Conservation (phyloP, 1,139 yeast genomes). For the Kodamaea ohmeri region DNA sequence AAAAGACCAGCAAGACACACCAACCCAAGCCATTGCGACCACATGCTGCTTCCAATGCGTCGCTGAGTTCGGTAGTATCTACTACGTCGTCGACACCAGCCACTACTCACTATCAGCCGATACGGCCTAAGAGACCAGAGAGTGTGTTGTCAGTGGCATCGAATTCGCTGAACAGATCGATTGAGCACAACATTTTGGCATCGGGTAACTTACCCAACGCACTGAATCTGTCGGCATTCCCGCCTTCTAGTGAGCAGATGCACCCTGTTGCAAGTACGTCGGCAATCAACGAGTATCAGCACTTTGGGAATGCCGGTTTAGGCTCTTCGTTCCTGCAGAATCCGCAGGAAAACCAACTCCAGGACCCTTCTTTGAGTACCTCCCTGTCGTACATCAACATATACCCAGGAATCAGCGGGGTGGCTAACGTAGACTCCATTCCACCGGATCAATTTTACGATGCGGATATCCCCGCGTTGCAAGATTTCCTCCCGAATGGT, state of each 20-base stretch:
- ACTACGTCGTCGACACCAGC: slow-evolving; percentile 3
- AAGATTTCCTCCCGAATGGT: slow-evolving; percentile 12
- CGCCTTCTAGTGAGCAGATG: slow-evolving; percentile 20
- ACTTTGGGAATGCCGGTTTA: slow-evolving; percentile 19
- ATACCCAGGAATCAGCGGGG: slow-evolving; percentile 8
- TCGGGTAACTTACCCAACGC: slow-evolving; percentile 25
- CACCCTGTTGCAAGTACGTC: not conserved
- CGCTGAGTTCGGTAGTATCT: slow-evolving; percentile 19
- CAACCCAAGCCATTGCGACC: slow-evolving; percentile 24
- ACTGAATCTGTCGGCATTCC: slow-evolving; percentile 30
- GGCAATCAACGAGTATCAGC: slow-evolving; percentile 11
- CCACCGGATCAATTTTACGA: slow-evolving; percentile 17
- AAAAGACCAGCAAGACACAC: slow-evolving; percentile 14
- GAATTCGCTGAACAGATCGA: slow-evolving; percentile 31
- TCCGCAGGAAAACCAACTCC: slow-evolving; percentile 2
- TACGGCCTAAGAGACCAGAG: slow-evolving; percentile 41
- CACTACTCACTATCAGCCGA: slow-evolving; percentile 23
- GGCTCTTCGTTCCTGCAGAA: slow-evolving; percentile 10
- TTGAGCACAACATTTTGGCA: slow-evolving; percentile 16
- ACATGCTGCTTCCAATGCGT: slow-evolving; percentile 14
- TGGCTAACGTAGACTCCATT: slow-evolving; percentile 9
- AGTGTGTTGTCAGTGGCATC: slow-evolving; percentile 43
- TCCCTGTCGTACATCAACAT: slow-evolving; percentile 13
- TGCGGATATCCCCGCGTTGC: slow-evolving; percentile 15
- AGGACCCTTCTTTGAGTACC: slow-evolving; percentile 10